Evolutionary conservation across 2,329 filamentous ascomycete genomes (phyloP), one percentile per base, ranked within the genome.

Genomic region (Hypoxylon sp.): DNA sequence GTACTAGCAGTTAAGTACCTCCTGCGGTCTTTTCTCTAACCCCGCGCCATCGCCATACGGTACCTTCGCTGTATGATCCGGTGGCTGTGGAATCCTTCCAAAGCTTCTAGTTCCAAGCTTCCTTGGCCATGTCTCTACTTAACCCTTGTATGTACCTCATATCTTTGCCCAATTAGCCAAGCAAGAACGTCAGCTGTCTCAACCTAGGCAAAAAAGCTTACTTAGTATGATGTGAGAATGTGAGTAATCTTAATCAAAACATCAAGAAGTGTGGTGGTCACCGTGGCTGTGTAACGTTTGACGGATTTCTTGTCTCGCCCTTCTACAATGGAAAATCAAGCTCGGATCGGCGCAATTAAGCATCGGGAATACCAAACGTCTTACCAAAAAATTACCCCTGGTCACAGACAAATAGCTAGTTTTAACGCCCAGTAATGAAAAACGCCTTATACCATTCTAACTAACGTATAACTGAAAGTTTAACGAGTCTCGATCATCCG

Each of bases 41-140:
- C 50, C 21, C 30, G 36, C 38, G 38, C 19, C 38, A 6, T 32
- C 30, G 49, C 28, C 9, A 43, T 43, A 28, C 45, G 25, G 19
- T 2, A 38, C 23, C 23, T 23, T 2, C 34, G 23, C 34, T 19
- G 13, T 23, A 46, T 56, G 41, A 34, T n/a, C 30, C 25, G 21
- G 41, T 30, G 57, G 56, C 63, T 57, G 30, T 60, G 34, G 52
- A 66, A 66, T 53, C 53, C 48, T 62, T 63, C 53, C n/a, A 59
- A 55, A 46, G 59, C 63, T 67, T 63, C 52, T 55, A n/a, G n/a
- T n/a, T n/a, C n/a, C n/a, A 55, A 46, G 59, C 63, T 67, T 63
- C 52, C 51, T 46, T 2, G 14, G 6, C 25, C 14, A 32, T 4
- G 14, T 25, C 34, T 56, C 5, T 46, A 14, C 34, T 25, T 30